Conservation (phyloP, 1,139 yeast genomes). For the Saccharomycopsis crataegensis region DNA sequence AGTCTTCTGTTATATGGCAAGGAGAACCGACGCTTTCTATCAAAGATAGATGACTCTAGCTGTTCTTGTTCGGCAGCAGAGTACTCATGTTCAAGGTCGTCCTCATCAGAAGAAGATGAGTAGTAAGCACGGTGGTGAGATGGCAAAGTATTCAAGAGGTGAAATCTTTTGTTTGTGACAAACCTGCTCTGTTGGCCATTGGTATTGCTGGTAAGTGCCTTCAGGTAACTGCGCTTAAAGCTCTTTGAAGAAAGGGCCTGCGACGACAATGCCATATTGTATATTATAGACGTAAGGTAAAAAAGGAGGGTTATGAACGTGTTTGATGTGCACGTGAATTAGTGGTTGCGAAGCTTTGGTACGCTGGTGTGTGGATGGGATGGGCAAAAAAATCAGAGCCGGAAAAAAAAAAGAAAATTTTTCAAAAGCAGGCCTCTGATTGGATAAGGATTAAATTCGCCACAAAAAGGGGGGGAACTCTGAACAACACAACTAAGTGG, state of each 20-base stretch:
- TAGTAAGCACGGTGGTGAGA: slow-evolving; percentile 14
- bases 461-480: slow-evolving; percentile 13
- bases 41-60: not conserved
- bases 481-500: slow-evolving; percentile 21
- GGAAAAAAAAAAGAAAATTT: not conserved
- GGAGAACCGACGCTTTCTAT: slow-evolving; percentile 10
- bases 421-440: slow-evolving; percentile 5
- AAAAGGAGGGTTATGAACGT: not conserved
- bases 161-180: slow-evolving; percentile 10
- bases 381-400: not conserved
- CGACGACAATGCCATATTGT: slow-evolving; percentile 15
- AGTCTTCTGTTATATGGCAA: slow-evolving; percentile 12
- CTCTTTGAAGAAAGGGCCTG: slow-evolving; percentile 14
- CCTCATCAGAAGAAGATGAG: slow-evolving; percentile 17
- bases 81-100: slow-evolving; percentile 4
- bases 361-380: slow-evolving; percentile 1
- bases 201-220: not conserved
- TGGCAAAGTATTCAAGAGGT: not conserved
- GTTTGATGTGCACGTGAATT: not conserved
- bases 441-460: slow-evolving; percentile 5
- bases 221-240: slow-evolving; percentile 9
- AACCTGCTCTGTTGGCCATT: not conserved
- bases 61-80: slow-evolving; percentile 7
- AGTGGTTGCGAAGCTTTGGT: not conserved
- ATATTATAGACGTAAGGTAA: not conserved